These are phyloP conservation scores for Trichoderma oligosporum DNA, from an alignment of 2,329 filamentous ascomycete species.

Conservation along the genomic window DNA sequence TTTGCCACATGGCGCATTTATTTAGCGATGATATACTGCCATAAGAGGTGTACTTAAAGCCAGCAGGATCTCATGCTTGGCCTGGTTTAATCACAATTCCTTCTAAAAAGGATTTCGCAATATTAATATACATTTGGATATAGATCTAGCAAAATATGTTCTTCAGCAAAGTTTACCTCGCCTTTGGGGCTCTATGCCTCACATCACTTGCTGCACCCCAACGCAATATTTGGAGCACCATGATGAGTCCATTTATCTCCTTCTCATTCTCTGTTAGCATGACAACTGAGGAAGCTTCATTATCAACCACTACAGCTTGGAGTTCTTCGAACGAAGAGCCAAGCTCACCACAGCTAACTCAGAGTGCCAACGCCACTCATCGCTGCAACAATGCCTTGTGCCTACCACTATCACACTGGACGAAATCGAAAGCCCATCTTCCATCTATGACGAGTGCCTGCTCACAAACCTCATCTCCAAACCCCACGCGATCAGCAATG, in stretches of 20 bases:
- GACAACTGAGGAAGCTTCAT: neutral
- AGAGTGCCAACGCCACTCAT: neutral
- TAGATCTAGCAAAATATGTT: neutral
- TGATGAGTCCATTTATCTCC: neutral
- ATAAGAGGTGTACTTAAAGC: neutral
- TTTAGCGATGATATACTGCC: conserved; percentile 13
- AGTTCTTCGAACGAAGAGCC: neutral
- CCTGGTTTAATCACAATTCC: neutral
- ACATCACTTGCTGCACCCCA: neutral
- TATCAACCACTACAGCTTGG: neutral
- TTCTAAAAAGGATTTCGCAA: neutral
- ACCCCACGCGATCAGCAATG: neutral
- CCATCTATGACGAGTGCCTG: neutral
- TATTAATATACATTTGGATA: conserved; percentile 3
- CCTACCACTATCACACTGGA: neutral
- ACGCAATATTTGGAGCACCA: neutral
- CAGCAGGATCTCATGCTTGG: neutral
- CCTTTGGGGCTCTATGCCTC: neutral
- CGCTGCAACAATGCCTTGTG: neutral
- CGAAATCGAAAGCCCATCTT: neutral
- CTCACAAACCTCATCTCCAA: neutral
- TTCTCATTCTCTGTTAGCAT: neutral
- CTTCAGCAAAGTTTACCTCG: neutral
- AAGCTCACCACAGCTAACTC: neutral
- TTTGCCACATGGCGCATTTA: neutral